These are phyloP conservation scores for Trypanosoma avium DNA, from an alignment of 208 protist species.

Conservation along the genomic window DNA sequence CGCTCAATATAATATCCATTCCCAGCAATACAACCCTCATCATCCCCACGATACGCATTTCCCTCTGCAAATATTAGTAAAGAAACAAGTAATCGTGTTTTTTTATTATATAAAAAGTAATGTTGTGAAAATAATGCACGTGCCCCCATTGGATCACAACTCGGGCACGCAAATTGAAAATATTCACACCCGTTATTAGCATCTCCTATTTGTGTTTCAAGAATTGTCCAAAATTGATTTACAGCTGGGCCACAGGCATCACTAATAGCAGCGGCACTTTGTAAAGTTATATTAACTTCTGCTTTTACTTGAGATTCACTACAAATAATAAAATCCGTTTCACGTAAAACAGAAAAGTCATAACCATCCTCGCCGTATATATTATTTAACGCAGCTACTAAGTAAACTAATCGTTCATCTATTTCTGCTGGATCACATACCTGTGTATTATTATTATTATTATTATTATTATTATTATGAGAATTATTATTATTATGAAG, in stretches of 20 bases:
- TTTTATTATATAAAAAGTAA: constrained; percentile 73
- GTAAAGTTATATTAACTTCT: constrained; percentile 46
- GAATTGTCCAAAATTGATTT: constrained; percentile 54
- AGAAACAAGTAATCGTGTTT: constrained; percentile 56
- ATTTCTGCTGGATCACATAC: constrained; percentile 30
- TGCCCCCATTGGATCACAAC: constrained; percentile 61
- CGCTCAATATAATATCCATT: constrained; percentile 25
- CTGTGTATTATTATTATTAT: too few relatives aligned
- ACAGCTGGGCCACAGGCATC: constrained; percentile 51
- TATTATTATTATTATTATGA: too few relatives aligned
- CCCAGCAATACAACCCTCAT: constrained; percentile 31
- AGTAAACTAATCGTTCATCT: constrained; percentile 70
- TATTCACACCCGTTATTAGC: constrained; percentile 61
- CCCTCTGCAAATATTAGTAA: constrained; percentile 62
- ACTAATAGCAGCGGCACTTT: constrained; percentile 44
- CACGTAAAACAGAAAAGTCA: constrained; percentile 74
- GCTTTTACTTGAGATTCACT: constrained; percentile 40
- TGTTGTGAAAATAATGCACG: constrained; percentile 57
- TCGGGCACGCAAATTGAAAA: constrained; percentile 67
- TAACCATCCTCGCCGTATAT: constrained; percentile 75
- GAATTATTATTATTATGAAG: background rate
- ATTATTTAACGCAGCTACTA: constrained; percentile 69
- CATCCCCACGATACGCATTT: constrained; percentile 66
- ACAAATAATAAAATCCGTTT: constrained; percentile 60
- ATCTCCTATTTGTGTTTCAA: constrained; percentile 48